Conservation (phyloP, 1,139 yeast species). For the Kodamaea sp. region DNA sequence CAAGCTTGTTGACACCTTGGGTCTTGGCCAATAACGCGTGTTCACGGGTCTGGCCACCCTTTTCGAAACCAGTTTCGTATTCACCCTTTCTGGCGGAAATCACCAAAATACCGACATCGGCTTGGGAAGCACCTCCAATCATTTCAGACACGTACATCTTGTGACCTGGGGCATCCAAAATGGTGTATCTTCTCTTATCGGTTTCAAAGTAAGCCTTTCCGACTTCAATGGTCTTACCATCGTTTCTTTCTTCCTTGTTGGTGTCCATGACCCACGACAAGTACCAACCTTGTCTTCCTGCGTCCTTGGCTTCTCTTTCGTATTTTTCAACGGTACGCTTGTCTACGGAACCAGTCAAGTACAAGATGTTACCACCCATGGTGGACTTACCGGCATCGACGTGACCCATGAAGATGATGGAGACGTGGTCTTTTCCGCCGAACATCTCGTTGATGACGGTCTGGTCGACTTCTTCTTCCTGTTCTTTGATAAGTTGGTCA, state of each 20-base stretch:
- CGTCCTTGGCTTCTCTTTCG: conserved; percentile 98
- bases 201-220: conserved; percentile 98
- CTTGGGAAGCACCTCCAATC: conserved; percentile 99
- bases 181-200: conserved; percentile 95
- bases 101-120: conserved; percentile 95
- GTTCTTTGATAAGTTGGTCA: conserved; percentile 64
- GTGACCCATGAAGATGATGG: conserved; percentile 98
- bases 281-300: conserved; percentile 99
- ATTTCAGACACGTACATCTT: conserved; percentile 97
- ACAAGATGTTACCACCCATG: conserved; percentile 97
- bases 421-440: conserved; percentile 96
- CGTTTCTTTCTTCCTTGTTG: conserved; percentile 96
- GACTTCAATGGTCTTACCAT: conserved; percentile 98
- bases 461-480: conserved; percentile 84
- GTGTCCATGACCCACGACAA: conserved; percentile 99
- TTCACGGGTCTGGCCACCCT: conserved; percentile 99
- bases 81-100: conserved; percentile 99
- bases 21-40: conserved; percentile 97
- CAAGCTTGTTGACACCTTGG: conserved; percentile 91
- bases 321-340: conserved; percentile 98
- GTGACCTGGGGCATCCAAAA: conserved; percentile 99
- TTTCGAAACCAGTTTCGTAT: conserved; percentile 98
- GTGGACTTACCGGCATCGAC: conserved; percentile 99
- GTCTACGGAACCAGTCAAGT: conserved; percentile 93
- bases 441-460: conserved; percentile 89